Evolutionary conservation across 768 basidiomycete genomes (phyloP), one percentile per base, ranked within the genome.

Genomic region (Podaxis sp.): DNA sequence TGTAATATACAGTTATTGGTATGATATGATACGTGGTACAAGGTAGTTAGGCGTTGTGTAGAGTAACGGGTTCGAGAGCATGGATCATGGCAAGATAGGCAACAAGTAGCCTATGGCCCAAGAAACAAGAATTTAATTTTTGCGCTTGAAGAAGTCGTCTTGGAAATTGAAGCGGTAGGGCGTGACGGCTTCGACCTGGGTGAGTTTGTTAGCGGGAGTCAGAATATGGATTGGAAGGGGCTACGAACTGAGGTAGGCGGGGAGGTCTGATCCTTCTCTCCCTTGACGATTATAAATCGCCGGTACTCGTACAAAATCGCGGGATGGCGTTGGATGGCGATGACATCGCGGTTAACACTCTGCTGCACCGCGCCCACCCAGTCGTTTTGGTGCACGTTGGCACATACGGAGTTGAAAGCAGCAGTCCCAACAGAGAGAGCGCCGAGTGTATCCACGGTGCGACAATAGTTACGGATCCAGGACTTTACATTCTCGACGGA

Each of bases 201-300:
- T 56, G 54, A 26, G 40, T 57, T n/a, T 15, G 44, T 67, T 11
- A 66, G 33, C 36, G n/a, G 11, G 53, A 13, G 11, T 30, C 40
- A 26, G 48, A n/a, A 55, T 52, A 24, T 7, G 24, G 7, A 55
- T 12, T 38, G 44, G 48, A 22, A 53, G 52, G 59, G 20, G 54
- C 26, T 4, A 81, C 86, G 59, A 69, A 90, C 89, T 63, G 83
- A 86, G 62, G 78, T 70, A 59, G 58, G 65, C 56, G 67, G 59
- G 44, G 68, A 63, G 33, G 64, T 62, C 11, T 60, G 64, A 65
- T 81, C 76, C 37, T 69, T 72, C 49, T 73, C 69, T 53, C 76
- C 75, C 67, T 70, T 79, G 40, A 93, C 74, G 1, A 89, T 78
- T 11, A 89, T 84, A 72, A 83, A 92, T 28, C 91, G 83, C 28